phyloP scores from a whole-genome alignment of 176 grass and related monocot genomes.

The Oropetium thomaeum region DNA sequence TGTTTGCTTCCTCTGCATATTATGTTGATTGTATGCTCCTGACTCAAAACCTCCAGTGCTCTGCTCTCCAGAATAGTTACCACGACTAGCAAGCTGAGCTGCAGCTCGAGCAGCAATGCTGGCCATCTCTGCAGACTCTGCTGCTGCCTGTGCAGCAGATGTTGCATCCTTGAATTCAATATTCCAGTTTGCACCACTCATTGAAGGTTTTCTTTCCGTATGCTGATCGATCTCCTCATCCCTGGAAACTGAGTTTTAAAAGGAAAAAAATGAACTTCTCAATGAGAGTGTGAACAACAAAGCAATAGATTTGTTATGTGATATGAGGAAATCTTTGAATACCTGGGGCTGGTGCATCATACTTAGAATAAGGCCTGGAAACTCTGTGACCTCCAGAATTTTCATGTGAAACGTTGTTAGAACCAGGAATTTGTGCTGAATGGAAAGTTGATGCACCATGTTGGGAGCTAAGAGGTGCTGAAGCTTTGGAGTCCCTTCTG shows the following conservation, averaged over 20 bases:
- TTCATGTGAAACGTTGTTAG: conserved; percentile 30
- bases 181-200: conserved; percentile 55
- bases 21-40: conserved; percentile 21
- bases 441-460: conserved; percentile 29
- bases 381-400: conserved; percentile 29
- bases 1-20: conserved; percentile 34
- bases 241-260: conserved; percentile 33
- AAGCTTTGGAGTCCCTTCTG: conserved; percentile 16
- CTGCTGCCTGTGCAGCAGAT: conserved; percentile 87
- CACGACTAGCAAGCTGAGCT: conserved; percentile 79
- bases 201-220: conserved; percentile 51
- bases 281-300: conserved; percentile 10
- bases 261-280: conserved; percentile 4
- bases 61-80: conserved; percentile 51
- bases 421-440: conserved; percentile 31
- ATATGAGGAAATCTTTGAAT: conserved; percentile 16
- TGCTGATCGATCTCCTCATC: conserved; percentile 35
- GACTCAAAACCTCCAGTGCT: conserved; percentile 36
- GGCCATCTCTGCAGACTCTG: conserved; percentile 84
- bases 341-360: conserved; percentile 35
- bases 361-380: conserved; percentile 37
- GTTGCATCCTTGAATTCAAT: conserved; percentile 92
- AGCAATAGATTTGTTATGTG: conserved; percentile 9
- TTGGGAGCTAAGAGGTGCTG: conserved; percentile 31
- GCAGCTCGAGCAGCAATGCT: conserved; percentile 94